Percentiles rank a stretch among this genome's conserved stretches.
phyloP scores from a whole-genome alignment of 1,284 basidiomycete genomes.

The Leccinum griseonigrum region DNA sequence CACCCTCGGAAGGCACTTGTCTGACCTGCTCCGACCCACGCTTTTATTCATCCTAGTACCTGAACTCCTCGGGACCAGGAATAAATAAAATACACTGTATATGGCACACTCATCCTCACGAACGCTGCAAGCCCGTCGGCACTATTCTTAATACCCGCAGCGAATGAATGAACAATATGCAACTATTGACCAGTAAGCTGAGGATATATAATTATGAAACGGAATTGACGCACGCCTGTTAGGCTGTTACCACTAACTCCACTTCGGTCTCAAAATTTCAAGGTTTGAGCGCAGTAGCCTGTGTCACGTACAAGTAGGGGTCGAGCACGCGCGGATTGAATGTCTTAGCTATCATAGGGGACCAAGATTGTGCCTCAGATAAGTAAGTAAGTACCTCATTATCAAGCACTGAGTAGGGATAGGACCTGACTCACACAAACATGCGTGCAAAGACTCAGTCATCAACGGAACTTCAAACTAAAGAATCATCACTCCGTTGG shows the following conservation, averaged over 20 bases:
- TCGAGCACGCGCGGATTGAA: neutral
- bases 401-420: neutral
- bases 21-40: no score
- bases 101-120: no score
- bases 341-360: neutral
- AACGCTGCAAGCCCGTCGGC: no score
- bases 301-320: neutral
- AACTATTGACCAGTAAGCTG: neutral
- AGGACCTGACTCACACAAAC: neutral
- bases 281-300: neutral
- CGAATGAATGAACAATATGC: neutral
- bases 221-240: neutral
- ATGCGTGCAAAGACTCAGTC: neutral
- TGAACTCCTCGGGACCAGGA: no score
- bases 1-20: no score
- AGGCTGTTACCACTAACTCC: neutral
- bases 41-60: no score
- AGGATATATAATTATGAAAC: neutral
- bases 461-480: neutral
- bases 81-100: no score
- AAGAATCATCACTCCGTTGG: neutral
- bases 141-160: neutral
- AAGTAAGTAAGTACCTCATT: neutral
- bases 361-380: neutral
- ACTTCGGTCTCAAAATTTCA: neutral